phyloP scores from a whole-genome alignment of 1,139 yeast genomes.

The Magnusiomyces fungicola region DNA sequence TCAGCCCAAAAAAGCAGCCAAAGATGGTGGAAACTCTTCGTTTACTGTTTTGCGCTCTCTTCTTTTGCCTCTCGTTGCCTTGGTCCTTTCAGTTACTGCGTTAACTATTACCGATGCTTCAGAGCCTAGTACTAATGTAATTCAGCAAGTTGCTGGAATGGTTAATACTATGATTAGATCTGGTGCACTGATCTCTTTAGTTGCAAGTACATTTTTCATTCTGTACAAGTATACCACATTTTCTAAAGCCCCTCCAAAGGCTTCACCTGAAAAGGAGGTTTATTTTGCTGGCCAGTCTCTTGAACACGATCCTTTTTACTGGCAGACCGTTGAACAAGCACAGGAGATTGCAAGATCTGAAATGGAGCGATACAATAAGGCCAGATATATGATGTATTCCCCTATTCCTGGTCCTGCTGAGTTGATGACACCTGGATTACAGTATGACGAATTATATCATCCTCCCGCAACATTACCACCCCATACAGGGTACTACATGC shows the following conservation, averaged over 20 bases:
- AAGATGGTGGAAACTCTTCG: not conserved
- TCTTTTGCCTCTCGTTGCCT: not conserved
- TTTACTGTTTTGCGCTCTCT: too few relatives aligned
- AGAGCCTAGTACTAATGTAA: conserved; percentile 1
- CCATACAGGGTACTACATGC: not conserved
- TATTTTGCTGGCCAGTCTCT: conserved; percentile 2
- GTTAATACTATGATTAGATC: not conserved
- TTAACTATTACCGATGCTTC: not conserved
- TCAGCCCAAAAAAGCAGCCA: not conserved
- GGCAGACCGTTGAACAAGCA: not conserved
- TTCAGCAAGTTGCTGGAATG: conserved; percentile 1
- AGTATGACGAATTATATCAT: too few relatives aligned
- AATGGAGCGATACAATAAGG: not conserved
- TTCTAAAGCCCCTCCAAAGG: not conserved
- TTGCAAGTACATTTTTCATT: not conserved
- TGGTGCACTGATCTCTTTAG: not conserved
- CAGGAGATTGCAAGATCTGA: not conserved
- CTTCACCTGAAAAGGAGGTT: not conserved
- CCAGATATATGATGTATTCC: too few relatives aligned
- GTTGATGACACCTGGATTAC: too few relatives aligned
- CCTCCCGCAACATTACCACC: too few relatives aligned
- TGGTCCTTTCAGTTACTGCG: not conserved
- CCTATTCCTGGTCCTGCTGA: too few relatives aligned
- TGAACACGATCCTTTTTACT: not conserved
- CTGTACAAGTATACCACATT: not conserved